These are phyloP conservation scores for Lanmaoa rubissima DNA, from an alignment of 768 basidiomycete genomes.

Conservation along the genomic window DNA sequence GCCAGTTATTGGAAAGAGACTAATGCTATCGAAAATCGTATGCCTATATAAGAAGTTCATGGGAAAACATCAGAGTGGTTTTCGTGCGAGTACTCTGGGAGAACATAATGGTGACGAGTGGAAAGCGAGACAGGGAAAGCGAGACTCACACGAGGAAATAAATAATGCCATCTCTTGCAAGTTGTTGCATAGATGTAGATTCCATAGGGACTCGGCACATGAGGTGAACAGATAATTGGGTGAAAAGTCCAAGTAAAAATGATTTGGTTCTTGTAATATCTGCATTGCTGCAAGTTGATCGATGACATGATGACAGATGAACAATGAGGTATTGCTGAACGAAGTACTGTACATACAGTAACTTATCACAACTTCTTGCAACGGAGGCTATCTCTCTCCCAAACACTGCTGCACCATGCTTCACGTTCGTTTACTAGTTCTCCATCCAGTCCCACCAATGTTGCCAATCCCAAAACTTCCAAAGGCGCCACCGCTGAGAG, in stretches of 20 bases:
- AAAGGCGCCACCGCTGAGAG: slow-evolving; percentile 27
- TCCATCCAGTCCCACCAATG: slow-evolving; percentile 18
- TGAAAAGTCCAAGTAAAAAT: background rate
- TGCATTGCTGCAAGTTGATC: background rate
- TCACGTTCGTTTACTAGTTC: slow-evolving; percentile 16
- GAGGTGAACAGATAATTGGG: background rate
- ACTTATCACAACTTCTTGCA: slow-evolving; percentile 6
- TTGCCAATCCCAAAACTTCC: slow-evolving; percentile 40
- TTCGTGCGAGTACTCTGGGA: too few species aligned
- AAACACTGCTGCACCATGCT: background rate
- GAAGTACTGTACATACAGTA: slow-evolving; percentile 7
- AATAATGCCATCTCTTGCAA: too few species aligned
- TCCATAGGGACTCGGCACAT: too few species aligned
- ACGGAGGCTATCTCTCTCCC: background rate
- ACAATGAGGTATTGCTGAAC: slow-evolving; percentile 12
- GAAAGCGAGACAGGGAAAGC: too few species aligned
- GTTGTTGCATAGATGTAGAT: too few species aligned
- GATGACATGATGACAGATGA: background rate
- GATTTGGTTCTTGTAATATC: background rate
- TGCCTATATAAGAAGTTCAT: too few species aligned
- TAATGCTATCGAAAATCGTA: too few species aligned
- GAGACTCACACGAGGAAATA: too few species aligned
- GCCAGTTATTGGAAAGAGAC: too few species aligned
- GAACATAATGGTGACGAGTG: too few species aligned
- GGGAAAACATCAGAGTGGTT: too few species aligned